Evolutionary conservation across 2,329 filamentous ascomycete genomes (phyloP).

Genomic region (Penicillium sp.): DNA sequence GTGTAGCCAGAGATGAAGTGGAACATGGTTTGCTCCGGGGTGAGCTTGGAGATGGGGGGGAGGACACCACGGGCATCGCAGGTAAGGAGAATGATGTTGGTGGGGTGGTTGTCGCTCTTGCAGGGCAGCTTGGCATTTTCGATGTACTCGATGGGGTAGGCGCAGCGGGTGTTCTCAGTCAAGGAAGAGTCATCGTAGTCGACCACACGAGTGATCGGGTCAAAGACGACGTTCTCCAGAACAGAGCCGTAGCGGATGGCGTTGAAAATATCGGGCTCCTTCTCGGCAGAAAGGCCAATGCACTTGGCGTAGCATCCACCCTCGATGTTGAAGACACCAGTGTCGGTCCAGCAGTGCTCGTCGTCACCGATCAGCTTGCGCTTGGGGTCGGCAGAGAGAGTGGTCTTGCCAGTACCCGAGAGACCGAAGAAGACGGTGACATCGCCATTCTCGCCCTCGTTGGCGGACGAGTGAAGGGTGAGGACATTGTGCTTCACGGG

Average conservation of each 20-base stretch:
- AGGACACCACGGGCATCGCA: conserved; percentile 97
- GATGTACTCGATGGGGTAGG: conserved; percentile 99
- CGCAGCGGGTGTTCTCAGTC: conserved; percentile 97
- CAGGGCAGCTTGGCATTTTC: conserved; percentile 98
- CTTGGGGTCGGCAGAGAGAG: conserved; percentile 92
- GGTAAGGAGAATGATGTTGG: conserved; percentile 96
- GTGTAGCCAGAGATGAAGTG: conserved; percentile 99
- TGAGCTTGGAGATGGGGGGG: conserved; percentile 95
- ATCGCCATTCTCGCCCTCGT: conserved; percentile 89
- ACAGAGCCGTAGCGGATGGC: conserved; percentile 97
- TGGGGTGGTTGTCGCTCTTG: conserved; percentile 76
- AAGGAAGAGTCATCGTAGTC: conserved; percentile 94
- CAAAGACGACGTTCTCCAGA: conserved; percentile 97
- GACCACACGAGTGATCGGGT: conserved; percentile 79
- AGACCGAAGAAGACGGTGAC: conserved; percentile 99
- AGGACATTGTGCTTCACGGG: conserved; percentile 99
- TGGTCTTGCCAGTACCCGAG: conserved; percentile 98
- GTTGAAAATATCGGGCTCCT: conserved; percentile 96
- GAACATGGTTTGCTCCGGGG: conserved; percentile 96
- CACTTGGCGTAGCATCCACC: conserved; percentile 99
- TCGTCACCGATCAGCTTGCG: conserved; percentile 95
- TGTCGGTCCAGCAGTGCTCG: conserved; percentile 99
- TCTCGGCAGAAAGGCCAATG: conserved; percentile 94
- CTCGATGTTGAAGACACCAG: conserved; percentile 98
- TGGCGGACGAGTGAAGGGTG: conserved; percentile 96